A percentile compares a stretch with the other conserved stretches of the same genome.
Evolutionary conservation across 2,329 filamentous ascomycete genomes (phyloP).

Genomic region (Xylaria polymorpha): DNA sequence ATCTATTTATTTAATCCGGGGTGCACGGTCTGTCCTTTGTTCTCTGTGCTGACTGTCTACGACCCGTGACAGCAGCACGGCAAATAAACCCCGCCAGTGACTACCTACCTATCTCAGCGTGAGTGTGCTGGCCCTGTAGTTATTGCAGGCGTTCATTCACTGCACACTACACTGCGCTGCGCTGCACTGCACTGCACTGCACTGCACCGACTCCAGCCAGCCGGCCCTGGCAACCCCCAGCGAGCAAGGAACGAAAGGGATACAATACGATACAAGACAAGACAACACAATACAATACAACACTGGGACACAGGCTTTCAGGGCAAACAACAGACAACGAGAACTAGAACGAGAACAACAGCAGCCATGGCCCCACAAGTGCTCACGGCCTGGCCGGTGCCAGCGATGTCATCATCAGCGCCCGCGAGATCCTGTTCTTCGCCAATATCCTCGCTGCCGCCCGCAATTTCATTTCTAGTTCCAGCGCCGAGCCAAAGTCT

Average conservation of each 20-base stretch:
- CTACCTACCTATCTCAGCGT: slow-evolving; percentile 7
- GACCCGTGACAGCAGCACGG: slow-evolving; percentile 13
- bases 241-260: slow-evolving; percentile 10
- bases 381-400: slow-evolving; percentile 17
- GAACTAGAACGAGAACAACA: not conserved
- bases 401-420: slow-evolving; percentile 38
- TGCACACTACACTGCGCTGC: not conserved
- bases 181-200: too few relatives aligned
- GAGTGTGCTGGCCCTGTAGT: slow-evolving; percentile 18
- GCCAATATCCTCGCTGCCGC: slow-evolving; percentile 15
- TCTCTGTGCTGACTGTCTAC: not conserved
- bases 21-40: slow-evolving; percentile 14
- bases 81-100: slow-evolving; percentile 2
- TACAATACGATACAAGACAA: not conserved
- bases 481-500: slow-evolving; percentile 24
- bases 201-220: not conserved
- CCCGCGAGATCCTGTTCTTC: slow-evolving; percentile 14
- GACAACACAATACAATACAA: not conserved
- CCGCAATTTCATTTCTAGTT: slow-evolving; percentile 11
- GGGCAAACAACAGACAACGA: slow-evolving; percentile 5
- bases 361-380: slow-evolving; percentile 33
- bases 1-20: not conserved
- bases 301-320: not conserved
- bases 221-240: not conserved
- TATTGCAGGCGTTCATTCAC: slow-evolving; percentile 13